Evolutionary conservation across 306 rosid genomes (phyloP), one percentile per base, ranked within the genome.

Genomic region (Aeschynomene evenia): DNA sequence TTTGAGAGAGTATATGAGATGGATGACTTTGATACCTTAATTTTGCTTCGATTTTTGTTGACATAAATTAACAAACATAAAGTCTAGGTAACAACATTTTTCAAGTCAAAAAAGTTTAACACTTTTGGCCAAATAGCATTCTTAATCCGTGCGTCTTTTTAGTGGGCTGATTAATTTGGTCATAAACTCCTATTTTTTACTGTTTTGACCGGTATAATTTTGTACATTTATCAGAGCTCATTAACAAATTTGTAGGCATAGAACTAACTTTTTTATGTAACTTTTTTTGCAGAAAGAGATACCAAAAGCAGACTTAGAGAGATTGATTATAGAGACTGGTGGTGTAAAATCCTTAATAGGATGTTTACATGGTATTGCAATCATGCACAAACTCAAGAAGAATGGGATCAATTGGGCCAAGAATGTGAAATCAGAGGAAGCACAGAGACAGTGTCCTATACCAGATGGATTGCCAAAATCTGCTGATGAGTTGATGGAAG

Each of bases 391-490:
- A 39, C 53, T 67, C 14, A 93, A 84, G 72, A 83, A 79, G 56
- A 53, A 19, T 2, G 82, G 19, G 1, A 16, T 43, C 3, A 68
- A 58, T 48, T 13, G 69, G 58, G 18, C 63, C 18, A 71, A 68
- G 64, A 66, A 75, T 13, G 67, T 49, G 21, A 54, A 33, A 3
- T 71, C 57, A 14, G 78, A 39, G 5, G 43, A 37, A 55, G 59
- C 15, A 18, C 62, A 75, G 31, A 82, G 70, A 14, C 58, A 0
- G 0, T 88, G 81, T 16, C 98, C 91, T 7, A 70, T 78, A 39
- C 98, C 98, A 4, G 98, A 93, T 72, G 98, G 98, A 40, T 75
- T 93, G 79, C 98, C 98, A 2, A 93, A 90, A 76, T 74, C 97
- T 0, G 66, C 43, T 0, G 84, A 83, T 16, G 97, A 90, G 73